phyloP scores from a whole-genome alignment of 257 asterid genomes.

The Plantago major region DNA sequence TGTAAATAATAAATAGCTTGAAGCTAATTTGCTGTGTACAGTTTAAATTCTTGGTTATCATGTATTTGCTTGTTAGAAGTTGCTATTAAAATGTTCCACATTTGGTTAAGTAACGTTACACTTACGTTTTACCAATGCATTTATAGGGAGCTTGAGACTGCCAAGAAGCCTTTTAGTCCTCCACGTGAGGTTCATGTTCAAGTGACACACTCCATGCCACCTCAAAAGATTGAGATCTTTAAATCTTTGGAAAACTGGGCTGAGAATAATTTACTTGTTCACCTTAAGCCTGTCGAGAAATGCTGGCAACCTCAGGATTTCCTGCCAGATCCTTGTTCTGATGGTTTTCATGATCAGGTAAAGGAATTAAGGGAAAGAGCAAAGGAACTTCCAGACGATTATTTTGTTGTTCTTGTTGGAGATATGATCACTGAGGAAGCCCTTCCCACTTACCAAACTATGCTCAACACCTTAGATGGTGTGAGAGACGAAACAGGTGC shows the following conservation, averaged over 20 bases:
- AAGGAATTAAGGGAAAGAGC: neutral
- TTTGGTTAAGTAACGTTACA: neutral
- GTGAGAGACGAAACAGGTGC: neutral
- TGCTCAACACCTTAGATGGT: neutral
- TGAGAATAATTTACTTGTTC: neutral
- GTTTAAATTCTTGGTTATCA: neutral
- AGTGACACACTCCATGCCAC: constrained; percentile 4
- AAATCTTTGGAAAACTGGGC: neutral
- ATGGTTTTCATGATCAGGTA: neutral
- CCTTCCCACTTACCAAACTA: constrained; percentile 3
- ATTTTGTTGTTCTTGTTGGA: constrained; percentile 2
- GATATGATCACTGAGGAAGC: constrained; percentile 10
- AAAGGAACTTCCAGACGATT: neutral
- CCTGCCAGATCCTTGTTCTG: constrained; percentile 1
- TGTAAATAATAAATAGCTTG: neutral
- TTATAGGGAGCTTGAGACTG: neutral
- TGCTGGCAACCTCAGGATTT: constrained; percentile 8
- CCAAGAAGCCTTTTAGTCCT: constrained; percentile 6
- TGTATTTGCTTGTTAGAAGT: neutral
- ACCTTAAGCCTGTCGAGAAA: constrained; percentile 5
- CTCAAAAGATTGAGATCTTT: constrained; percentile 2
- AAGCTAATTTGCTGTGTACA: neutral
- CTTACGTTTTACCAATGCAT: neutral
- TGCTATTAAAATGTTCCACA: neutral
- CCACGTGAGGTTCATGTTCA: constrained; percentile 2